These are phyloP conservation scores for Blepharisma japonicum DNA, from an alignment of 73 alveolate genomes.

Conservation along the genomic window DNA sequence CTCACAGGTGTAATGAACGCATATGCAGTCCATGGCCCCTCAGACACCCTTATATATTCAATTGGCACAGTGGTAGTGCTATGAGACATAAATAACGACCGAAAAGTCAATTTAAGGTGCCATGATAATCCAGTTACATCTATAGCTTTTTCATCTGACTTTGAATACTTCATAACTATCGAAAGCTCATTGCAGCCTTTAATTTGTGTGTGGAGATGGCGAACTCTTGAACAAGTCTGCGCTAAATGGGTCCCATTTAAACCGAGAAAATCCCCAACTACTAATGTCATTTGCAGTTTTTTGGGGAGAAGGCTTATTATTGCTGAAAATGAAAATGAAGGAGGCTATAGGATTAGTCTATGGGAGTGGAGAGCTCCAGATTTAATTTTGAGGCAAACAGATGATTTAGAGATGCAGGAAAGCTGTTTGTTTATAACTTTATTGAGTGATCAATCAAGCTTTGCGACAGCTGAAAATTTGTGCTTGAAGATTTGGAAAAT, in stretches of 20 bases:
- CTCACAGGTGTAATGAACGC: background rate
- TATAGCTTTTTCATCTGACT: background rate
- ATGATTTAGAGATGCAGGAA: constrained; percentile 8
- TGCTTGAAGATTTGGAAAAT: constrained; percentile 17
- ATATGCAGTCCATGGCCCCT: constrained; percentile 2
- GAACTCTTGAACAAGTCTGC: constrained; percentile 8
- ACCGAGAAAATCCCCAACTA: background rate
- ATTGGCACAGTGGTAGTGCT: constrained; percentile 22
- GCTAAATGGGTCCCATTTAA: constrained; percentile 28
- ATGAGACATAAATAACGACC: constrained; percentile 3
- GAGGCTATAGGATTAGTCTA: background rate
- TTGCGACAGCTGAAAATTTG: background rate
- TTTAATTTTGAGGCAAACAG: background rate
- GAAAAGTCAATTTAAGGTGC: constrained; percentile 14
- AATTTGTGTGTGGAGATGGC: constrained; percentile 20
- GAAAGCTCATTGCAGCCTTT: constrained; percentile 5
- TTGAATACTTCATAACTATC: constrained; percentile 6
- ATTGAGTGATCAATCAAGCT: background rate
- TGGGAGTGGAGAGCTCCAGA: background rate
- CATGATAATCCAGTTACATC: constrained; percentile 24
- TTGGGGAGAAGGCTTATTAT: background rate
- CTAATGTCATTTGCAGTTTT: background rate
- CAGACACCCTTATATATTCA: constrained; percentile 6
- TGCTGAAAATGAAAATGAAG: background rate
- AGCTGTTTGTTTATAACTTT: background rate